A percentile compares a stretch with the other conserved stretches of the same genome.
Conservation (phyloP, 129 eudicot genomes). For the Erigeron canadensis region DNA sequence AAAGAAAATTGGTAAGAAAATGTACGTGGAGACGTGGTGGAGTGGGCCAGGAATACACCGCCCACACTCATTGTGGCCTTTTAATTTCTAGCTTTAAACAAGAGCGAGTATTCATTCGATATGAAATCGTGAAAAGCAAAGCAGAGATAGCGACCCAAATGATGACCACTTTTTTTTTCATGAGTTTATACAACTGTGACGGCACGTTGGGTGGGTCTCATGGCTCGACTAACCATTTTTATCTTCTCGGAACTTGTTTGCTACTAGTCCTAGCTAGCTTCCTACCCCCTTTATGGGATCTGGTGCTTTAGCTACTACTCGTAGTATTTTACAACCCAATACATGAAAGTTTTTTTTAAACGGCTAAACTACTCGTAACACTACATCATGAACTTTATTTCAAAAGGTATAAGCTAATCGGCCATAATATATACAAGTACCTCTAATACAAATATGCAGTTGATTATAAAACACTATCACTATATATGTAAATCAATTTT, state of each 20-base stretch:
- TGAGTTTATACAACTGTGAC: conserved; percentile 14
- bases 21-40: too few relatives aligned
- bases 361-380: too few relatives aligned
- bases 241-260: conserved; percentile 24
- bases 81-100: background rate
- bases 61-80: conserved; percentile 8
- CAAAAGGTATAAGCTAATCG: too few relatives aligned
- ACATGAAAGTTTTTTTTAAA: too few relatives aligned
- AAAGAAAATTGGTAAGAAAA: too few relatives aligned
- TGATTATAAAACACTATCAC: too few relatives aligned
- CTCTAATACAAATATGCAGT: too few relatives aligned
- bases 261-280: too few relatives aligned
- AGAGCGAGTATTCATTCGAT: background rate
- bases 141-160: conserved; percentile 21
- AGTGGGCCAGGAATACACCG: conserved; percentile 24
- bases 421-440: too few relatives aligned
- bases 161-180: conserved; percentile 19
- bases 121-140: conserved; percentile 3
- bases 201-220: conserved; percentile 30
- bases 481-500: too few relatives aligned
- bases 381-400: too few relatives aligned
- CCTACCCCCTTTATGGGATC: conserved; percentile 15
- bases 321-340: too few relatives aligned
- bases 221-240: background rate
- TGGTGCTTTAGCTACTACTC: background rate